A percentile compares a stretch with the other conserved stretches of the same genome.
phyloP scores from a whole-genome alignment of 108 stramenopile genomes.

The Cyclostephanos tholiformis region DNA sequence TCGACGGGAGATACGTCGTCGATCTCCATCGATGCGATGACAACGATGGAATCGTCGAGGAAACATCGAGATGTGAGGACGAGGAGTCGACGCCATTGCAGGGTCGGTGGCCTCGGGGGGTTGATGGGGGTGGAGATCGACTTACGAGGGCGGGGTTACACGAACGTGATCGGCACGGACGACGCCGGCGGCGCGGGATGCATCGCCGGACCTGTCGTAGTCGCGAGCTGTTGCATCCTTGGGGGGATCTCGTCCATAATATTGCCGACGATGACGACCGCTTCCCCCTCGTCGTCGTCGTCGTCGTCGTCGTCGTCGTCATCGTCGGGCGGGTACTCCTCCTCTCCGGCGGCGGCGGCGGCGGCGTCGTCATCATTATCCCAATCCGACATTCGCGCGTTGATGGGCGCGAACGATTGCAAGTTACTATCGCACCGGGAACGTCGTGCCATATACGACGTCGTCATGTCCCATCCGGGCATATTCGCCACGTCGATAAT shows the following conservation, averaged over 20 bases:
- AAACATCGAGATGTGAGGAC: too few relatives aligned
- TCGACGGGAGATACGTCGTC: too few relatives aligned
- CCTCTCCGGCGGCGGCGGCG: not conserved
- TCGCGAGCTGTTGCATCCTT: slow-evolving; percentile 65
- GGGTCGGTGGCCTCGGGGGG: slow-evolving; percentile 10
- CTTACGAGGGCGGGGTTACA: slow-evolving; percentile 39
- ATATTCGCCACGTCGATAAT: slow-evolving; percentile 53
- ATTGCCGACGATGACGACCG: too few relatives aligned
- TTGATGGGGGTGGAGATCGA: slow-evolving; percentile 40
- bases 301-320: not conserved
- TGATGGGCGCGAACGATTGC: slow-evolving; percentile 65
- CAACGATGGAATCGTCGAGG: too few relatives aligned
- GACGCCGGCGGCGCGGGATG: slow-evolving; percentile 76
- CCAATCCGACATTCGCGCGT: slow-evolving; percentile 9
- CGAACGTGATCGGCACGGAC: slow-evolving; percentile 71
- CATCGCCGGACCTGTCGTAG: slow-evolving; percentile 79
- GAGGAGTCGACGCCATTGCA: too few relatives aligned
- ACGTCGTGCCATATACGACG: slow-evolving; percentile 57
- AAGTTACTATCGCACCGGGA: slow-evolving; percentile 52
- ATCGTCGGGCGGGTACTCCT: too few relatives aligned
- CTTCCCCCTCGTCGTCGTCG: too few relatives aligned
- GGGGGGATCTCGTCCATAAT: slow-evolving; percentile 28
- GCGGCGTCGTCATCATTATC: not conserved
- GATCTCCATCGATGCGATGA: too few relatives aligned
- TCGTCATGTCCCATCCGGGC: slow-evolving; percentile 49